Evolutionary conservation across 1,139 yeast species (phyloP).

Genomic region (Taphrina pruni): DNA sequence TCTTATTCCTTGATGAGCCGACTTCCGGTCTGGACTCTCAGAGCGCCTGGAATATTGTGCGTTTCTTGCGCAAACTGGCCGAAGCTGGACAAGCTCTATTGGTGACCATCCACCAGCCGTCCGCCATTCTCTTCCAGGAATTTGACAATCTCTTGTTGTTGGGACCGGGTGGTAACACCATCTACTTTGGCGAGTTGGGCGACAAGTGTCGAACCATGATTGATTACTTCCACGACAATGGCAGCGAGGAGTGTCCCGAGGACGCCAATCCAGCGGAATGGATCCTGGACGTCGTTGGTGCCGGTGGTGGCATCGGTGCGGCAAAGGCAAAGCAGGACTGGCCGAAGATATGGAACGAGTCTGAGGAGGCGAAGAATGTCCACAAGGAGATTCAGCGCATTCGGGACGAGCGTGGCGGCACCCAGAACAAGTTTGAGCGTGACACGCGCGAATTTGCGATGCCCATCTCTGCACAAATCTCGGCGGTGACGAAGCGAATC

Average conservation of each 20-base stretch:
- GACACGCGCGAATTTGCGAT: constrained; percentile 53
- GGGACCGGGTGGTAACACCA: constrained; percentile 77
- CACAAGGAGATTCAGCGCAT: constrained; percentile 47
- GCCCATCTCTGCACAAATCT: constrained; percentile 58
- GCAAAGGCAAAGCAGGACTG: constrained; percentile 69
- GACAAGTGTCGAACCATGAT: constrained; percentile 64
- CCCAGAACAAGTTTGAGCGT: constrained; percentile 17
- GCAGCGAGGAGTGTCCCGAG: constrained; percentile 68
- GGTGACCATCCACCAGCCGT: constrained; percentile 83
- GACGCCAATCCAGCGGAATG: constrained; percentile 82
- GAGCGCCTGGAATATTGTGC: constrained; percentile 73
- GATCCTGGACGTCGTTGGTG: constrained; percentile 81
- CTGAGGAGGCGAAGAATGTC: constrained; percentile 58
- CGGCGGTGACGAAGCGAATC: constrained; percentile 60
- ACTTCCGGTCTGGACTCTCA: constrained; percentile 86
- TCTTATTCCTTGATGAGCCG: constrained; percentile 77
- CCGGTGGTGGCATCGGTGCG: constrained; percentile 65
- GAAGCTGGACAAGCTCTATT: constrained; percentile 71
- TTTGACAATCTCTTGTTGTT: constrained; percentile 75
- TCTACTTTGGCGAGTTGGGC: constrained; percentile 81
- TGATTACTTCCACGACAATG: constrained; percentile 70
- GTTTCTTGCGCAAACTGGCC: constrained; percentile 65
- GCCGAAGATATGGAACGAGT: constrained; percentile 68
- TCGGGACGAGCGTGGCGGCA: constrained; percentile 26
- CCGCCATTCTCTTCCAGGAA: constrained; percentile 59